Evolutionary conservation across 2,329 filamentous ascomycete species (phyloP), one percentile per base, ranked within the genome.

Genomic region (Alternaria longipes): DNA sequence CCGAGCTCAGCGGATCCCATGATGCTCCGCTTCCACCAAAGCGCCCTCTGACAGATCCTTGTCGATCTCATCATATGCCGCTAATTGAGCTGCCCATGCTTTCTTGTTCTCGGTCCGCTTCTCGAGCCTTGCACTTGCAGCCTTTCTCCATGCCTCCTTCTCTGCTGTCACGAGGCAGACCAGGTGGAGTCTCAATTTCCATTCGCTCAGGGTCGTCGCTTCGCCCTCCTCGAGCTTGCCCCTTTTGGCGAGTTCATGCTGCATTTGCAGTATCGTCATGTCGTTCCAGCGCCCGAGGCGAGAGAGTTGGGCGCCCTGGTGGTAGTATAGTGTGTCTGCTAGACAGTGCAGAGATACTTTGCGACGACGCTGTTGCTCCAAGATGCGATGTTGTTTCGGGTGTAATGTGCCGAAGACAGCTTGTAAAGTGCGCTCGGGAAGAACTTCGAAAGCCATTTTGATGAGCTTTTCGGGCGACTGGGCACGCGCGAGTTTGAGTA

Each of bases 1-100:
- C 95, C 98, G 76, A 95, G 90, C 83, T 99, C 95, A 72, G 98
- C 11, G 16, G 12, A 34, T 16, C 32, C 5, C 32, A 14, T 14
- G 5, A 16, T 14, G 12, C 32, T 34, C 11, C 32, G 12, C 5
- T 16, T 34, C 32, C 14, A 34, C 14, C 32, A 14, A 14, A 34
- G 4, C 32, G 11, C 14, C 32, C n/a, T 40, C n/a, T 40, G 4
- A 8, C 5, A 22, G 28, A 9, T 32, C 45, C 8, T 22, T 20
- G 32, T 49, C 45, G 1, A 32, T 32, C 45, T 49, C 18, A 18
- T 49, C 45, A 34, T 49, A 49, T 8, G 18, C 45, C n/a, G 22
- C 24, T 7, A 28, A 34, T 9, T 49, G 28, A 5, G 45, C 45
- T n/a, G 14, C 20, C 28, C 45, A 49, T 49, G 45, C 45, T 28